phyloP scores from a whole-genome alignment of 805 yeast species.

The Saccharomyces kudriavzevii region DNA sequence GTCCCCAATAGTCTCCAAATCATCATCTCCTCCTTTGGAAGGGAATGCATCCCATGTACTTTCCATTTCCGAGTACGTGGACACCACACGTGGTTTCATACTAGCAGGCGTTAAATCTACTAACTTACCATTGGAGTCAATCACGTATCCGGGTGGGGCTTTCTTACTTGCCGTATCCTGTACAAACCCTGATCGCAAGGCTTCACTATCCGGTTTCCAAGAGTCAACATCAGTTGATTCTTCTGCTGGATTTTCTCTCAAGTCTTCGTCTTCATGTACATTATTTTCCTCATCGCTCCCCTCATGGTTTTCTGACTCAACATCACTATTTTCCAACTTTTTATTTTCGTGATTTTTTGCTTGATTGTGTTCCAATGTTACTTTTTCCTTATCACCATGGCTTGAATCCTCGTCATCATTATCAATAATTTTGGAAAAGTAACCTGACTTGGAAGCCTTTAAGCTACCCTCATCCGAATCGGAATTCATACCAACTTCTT shows the following conservation, averaged over 20 bases:
- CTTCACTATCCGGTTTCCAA: slow-evolving; percentile 52
- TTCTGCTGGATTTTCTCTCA: slow-evolving; percentile 14
- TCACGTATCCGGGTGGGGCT: slow-evolving; percentile 29
- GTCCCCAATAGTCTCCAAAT: slow-evolving; percentile 28
- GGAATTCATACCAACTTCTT: slow-evolving; percentile 1
- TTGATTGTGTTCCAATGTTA: neutral
- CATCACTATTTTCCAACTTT: slow-evolving; percentile 9
- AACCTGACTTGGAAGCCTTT: slow-evolving; percentile 21
- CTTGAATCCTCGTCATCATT: slow-evolving; percentile 5
- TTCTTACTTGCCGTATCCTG: slow-evolving; percentile 31
- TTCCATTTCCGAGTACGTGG: slow-evolving; percentile 28
- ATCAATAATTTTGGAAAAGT: slow-evolving; percentile 19
- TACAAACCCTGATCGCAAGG: slow-evolving; percentile 34
- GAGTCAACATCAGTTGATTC: slow-evolving; percentile 19
- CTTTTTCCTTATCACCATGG: neutral
- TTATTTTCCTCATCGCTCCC: neutral
- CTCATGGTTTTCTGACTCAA: neutral
- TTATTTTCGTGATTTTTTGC: slow-evolving; percentile 3
- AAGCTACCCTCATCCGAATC: slow-evolving; percentile 11
- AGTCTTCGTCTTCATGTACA: neutral
- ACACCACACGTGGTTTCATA: slow-evolving; percentile 22
- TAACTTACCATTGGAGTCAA: slow-evolving; percentile 28
- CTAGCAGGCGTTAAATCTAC: slow-evolving; percentile 27
- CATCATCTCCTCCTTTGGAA: slow-evolving; percentile 17
- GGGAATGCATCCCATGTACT: slow-evolving; percentile 33